Percentiles rank a stretch among this genome's conserved stretches.
Conservation (phyloP, 306 rosid genomes). For the Hippophae rhamnoides region DNA sequence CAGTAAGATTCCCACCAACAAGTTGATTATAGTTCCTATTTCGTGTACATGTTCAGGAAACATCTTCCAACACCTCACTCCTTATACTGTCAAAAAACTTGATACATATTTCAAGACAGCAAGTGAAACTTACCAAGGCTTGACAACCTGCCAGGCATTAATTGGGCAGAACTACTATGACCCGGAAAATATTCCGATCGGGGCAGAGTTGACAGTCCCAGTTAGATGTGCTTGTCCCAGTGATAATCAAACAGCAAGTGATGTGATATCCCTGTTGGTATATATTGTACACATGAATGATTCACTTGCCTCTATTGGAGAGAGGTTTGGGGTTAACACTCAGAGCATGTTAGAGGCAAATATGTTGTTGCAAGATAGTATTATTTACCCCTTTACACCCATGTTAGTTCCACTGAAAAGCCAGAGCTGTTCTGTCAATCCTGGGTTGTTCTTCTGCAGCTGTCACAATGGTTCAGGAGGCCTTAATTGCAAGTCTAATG, state of each 20-base stretch:
- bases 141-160: slow-evolving; percentile 46
- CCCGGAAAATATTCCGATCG: slow-evolving; percentile 14
- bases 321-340: slow-evolving; percentile 26
- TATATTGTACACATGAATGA: slow-evolving; percentile 24
- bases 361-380: slow-evolving; percentile 15
- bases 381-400: slow-evolving; percentile 18
- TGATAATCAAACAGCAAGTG: slow-evolving; percentile 23
- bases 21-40: slow-evolving; percentile 32
- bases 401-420: slow-evolving; percentile 37
- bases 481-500: slow-evolving; percentile 1
- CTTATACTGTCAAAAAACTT: slow-evolving; percentile 11
- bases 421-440: slow-evolving; percentile 27
- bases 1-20: slow-evolving; percentile 24
- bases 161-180: slow-evolving; percentile 41
- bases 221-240: slow-evolving; percentile 44
- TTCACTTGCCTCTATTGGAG: slow-evolving; percentile 23
- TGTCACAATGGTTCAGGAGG: slow-evolving; percentile 13
- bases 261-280: slow-evolving; percentile 29
- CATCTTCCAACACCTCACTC: slow-evolving; percentile 36
- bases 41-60: slow-evolving; percentile 43
- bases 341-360: slow-evolving; percentile 33
- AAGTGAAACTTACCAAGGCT: slow-evolving; percentile 29
- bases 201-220: slow-evolving; percentile 28
- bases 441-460: slow-evolving; percentile 29
- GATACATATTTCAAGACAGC: slow-evolving; percentile 28